A percentile compares a stretch with the other conserved stretches of the same genome.
Evolutionary conservation across 2,329 filamentous ascomycete genomes (phyloP).

Genomic region (Botrytis sinoallii): DNA sequence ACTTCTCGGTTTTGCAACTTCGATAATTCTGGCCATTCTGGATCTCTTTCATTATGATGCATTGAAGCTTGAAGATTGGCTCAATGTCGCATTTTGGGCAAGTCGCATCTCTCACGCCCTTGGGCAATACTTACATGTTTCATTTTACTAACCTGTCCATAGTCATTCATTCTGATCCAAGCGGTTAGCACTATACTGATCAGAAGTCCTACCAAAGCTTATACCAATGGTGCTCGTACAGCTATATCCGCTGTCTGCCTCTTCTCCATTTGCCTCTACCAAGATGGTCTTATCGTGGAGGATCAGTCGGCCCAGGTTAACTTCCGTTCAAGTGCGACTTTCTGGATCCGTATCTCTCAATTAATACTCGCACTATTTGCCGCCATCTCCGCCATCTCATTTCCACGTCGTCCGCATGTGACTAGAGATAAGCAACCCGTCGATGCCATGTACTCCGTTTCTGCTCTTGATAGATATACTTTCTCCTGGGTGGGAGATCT

Average conservation of each 20-base stretch:
- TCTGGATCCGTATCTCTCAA: conserved; percentile 49
- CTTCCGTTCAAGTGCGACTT: conserved; percentile 33
- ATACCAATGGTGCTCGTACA: conserved; percentile 52
- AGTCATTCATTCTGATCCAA: conserved; percentile 54
- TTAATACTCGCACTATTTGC: conserved; percentile 46
- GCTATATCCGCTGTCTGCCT: conserved; percentile 49
- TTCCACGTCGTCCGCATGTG: conserved; percentile 67
- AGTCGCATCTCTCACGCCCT: conserved; percentile 40
- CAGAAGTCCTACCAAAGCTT: conserved; percentile 51
- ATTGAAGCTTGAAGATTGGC: conserved; percentile 55
- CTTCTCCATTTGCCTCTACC: conserved; percentile 44
- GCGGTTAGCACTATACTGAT: conserved; percentile 48
- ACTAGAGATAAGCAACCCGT: conserved; percentile 57
- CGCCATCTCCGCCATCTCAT: conserved; percentile 48
- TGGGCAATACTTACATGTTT: not conserved
- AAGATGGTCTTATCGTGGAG: conserved; percentile 44
- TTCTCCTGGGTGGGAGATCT: conserved; percentile 62
- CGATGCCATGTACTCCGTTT: conserved; percentile 60
- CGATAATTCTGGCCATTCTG: conserved; percentile 55
- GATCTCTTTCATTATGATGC: conserved; percentile 43
- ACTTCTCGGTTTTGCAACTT: conserved; percentile 51
- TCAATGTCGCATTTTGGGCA: conserved; percentile 62
- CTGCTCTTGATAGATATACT: conserved; percentile 59
- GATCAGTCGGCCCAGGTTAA: conserved; percentile 18
- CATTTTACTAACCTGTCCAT: conserved; percentile 23